Percentiles rank a stretch among this genome's conserved stretches.
phyloP scores from a whole-genome alignment of 352 stramenopile species.

The Globisporangium abappressorium region DNA sequence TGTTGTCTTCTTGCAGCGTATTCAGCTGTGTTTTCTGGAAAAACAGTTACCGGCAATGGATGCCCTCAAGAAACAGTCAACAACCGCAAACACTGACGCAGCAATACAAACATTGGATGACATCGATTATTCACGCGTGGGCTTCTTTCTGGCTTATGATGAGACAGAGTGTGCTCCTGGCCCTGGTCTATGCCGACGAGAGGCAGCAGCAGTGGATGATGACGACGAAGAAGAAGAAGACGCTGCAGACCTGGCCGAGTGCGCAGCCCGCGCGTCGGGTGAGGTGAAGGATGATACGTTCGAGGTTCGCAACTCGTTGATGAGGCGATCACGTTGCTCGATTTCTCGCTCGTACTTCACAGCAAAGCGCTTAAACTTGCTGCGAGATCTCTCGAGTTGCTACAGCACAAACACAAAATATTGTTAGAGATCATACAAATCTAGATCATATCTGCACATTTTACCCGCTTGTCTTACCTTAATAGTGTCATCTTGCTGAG shows the following conservation, averaged over 20 bases:
- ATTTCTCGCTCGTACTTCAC: conserved; percentile 85
- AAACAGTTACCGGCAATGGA: background rate
- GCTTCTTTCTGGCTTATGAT: background rate
- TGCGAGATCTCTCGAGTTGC: conserved; percentile 81
- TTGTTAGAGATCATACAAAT: background rate
- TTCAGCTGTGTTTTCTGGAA: background rate
- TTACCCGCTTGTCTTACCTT: conserved; percentile 42
- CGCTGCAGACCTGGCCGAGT: conserved; percentile 25
- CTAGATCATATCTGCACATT: background rate
- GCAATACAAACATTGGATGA: background rate
- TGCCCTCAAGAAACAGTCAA: background rate
- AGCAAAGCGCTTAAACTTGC: conserved; percentile 84
- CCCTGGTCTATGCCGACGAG: conserved; percentile 2
- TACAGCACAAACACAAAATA: conserved; percentile 20
- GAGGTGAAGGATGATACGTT: conserved; percentile 45
- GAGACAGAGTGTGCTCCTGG: background rate
- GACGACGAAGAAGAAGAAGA: conserved; percentile 36
- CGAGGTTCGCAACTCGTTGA: conserved; percentile 45
- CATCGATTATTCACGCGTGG: background rate
- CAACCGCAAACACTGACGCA: background rate
- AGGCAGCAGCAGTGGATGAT: conserved; percentile 24
- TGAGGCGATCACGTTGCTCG: conserved; percentile 57
- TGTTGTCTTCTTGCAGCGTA: background rate
- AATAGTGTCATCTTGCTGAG: conserved; percentile 74
- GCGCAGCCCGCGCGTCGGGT: conserved; percentile 24